These are phyloP conservation scores for Stromatinia cepivora DNA, from an alignment of 2,329 filamentous ascomycete species.

Conservation along the genomic window DNA sequence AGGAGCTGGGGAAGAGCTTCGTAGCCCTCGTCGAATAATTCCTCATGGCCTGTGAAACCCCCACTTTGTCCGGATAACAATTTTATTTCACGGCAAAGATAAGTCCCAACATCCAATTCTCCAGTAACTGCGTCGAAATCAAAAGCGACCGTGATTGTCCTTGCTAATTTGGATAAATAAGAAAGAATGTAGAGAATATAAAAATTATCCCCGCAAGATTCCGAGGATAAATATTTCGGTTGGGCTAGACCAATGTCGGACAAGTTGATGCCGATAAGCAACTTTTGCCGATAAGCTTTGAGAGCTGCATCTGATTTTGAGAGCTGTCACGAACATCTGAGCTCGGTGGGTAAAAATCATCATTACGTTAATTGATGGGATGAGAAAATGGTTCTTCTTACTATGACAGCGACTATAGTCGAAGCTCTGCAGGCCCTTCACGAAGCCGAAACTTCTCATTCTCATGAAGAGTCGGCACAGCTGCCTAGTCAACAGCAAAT, in stretches of 20 bases:
- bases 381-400: slow-evolving; percentile 69
- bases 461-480: neutral
- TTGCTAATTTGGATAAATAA: slow-evolving; percentile 18
- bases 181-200: slow-evolving; percentile 12
- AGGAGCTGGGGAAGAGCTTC: slow-evolving; percentile 46
- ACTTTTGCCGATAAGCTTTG: slow-evolving; percentile 28
- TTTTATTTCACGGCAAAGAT: neutral
- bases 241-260: slow-evolving; percentile 33
- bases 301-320: neutral
- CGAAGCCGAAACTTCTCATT: slow-evolving; percentile 3
- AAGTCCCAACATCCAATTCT: neutral
- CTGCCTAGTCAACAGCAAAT: slow-evolving; percentile 2
- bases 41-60: slow-evolving; percentile 48
- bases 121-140: neutral
- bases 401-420: slow-evolving; percentile 70
- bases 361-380: neutral
- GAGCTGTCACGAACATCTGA: neutral
- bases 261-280: slow-evolving; percentile 24
- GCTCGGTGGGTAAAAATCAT: neutral
- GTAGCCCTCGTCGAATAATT: slow-evolving; percentile 53
- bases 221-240: slow-evolving; percentile 31
- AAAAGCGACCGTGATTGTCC: neutral
- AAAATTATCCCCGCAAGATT: slow-evolving; percentile 29
- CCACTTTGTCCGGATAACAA: slow-evolving; percentile 1
- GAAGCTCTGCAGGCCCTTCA: slow-evolving; percentile 54